These are phyloP conservation scores for Dorcoceras hygrometricum DNA, from an alignment of 257 asterid genomes.

Conservation along the genomic window DNA sequence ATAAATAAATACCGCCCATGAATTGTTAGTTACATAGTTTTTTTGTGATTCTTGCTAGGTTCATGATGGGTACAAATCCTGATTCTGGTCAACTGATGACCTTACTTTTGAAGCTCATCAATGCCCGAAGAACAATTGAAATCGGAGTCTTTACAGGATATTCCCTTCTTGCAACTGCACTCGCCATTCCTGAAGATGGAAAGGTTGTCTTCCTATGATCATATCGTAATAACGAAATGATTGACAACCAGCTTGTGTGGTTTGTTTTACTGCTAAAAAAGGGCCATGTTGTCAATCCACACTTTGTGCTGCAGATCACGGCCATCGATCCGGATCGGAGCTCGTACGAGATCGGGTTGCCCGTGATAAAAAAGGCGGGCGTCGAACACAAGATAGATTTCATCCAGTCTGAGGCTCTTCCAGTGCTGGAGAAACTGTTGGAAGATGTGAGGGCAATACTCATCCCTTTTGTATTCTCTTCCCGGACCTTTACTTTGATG, in stretches of 20 bases:
- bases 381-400: constrained; percentile 52
- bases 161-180: constrained; percentile 57
- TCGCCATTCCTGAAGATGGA: constrained; percentile 56
- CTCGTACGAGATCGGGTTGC: constrained; percentile 48
- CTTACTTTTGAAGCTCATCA: constrained; percentile 36
- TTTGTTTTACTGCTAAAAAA: neutral
- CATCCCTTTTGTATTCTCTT: neutral
- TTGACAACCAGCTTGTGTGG: no score
- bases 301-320: constrained; percentile 34
- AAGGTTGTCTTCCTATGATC: constrained; percentile 33
- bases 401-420: constrained; percentile 50
- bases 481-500: neutral
- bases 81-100: constrained; percentile 53
- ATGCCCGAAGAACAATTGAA: constrained; percentile 51
- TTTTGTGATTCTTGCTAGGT: constrained; percentile 14
- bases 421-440: constrained; percentile 41
- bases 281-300: neutral
- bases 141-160: constrained; percentile 67
- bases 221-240: neutral
- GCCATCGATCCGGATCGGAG: constrained; percentile 47
- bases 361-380: constrained; percentile 44
- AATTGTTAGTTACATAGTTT: no score
- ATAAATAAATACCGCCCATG: no score
- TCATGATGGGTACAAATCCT: constrained; percentile 40
- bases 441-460: constrained; percentile 38